Conservation (phyloP, 345 rosid genomes). For the Xanthoceras sorbifolium region DNA sequence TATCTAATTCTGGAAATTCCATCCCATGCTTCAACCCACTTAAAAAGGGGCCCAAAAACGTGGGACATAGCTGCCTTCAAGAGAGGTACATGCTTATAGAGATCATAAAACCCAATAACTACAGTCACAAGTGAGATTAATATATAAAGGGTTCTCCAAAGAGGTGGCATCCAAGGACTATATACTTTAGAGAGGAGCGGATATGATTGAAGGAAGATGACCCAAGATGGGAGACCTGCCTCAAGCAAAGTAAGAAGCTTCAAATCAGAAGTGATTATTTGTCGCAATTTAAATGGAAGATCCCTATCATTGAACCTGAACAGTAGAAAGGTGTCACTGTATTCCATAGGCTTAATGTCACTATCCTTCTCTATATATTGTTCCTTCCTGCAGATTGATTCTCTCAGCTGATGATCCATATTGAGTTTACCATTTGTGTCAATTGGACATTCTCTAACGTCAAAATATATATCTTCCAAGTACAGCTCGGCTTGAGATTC, state of each 20-base stretch:
- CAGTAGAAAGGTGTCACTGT: constrained; percentile 18
- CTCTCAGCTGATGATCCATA: background rate
- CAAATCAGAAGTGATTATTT: constrained; percentile 25
- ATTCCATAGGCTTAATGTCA: constrained; percentile 12
- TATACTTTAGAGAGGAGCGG: constrained; percentile 24
- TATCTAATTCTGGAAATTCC: constrained; percentile 25
- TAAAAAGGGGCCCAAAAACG: constrained; percentile 22
- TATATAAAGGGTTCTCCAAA: constrained; percentile 7
- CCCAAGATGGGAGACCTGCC: constrained; percentile 30
- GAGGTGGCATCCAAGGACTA: constrained; percentile 27
- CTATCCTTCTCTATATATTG: background rate
- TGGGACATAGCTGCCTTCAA: constrained; percentile 22
- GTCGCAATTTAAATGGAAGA: constrained; percentile 24
- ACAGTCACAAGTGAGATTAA: constrained; percentile 23
- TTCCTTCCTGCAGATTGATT: too few relatives aligned
- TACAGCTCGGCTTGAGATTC: constrained; percentile 18
- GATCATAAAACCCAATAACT: constrained; percentile 31
- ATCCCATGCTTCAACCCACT: constrained; percentile 32
- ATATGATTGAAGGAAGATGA: constrained; percentile 31
- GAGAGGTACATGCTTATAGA: constrained; percentile 27
- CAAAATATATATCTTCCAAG: constrained; percentile 25
- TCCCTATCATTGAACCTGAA: constrained; percentile 25
- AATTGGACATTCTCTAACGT: constrained; percentile 17
- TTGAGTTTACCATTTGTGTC: constrained; percentile 1
- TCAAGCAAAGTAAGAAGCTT: constrained; percentile 28